Evolutionary conservation across 148 eudicot species (phyloP), one percentile per base, ranked within the genome.

Genomic region (Chenopodium berlandieri): DNA sequence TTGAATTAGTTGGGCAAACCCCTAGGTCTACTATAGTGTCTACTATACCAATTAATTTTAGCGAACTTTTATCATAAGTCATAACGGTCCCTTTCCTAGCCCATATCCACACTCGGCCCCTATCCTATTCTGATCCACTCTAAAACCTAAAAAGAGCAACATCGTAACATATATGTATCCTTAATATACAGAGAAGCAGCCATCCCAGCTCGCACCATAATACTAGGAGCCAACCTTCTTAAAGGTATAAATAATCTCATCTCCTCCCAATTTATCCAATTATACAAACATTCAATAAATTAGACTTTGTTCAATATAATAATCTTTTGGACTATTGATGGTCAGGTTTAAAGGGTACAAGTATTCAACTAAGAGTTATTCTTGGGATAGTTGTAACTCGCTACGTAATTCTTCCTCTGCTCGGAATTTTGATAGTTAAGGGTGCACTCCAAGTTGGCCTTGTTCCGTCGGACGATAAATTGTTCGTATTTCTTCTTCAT

Each of bases 151-250:
- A 9, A 11, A 10, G 52, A 13, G 52, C 11, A 48, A 48, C 52
- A 9, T 48, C 3, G 13, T 80, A n/a, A 64, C 67, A 63, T 22
- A 70, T 52, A 23, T 1, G 48, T 7, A n/a, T 78, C 20, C 40
- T 8, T 68, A 60, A 9, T 27, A 0, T 83, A 84, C 91, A 95
- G 98, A 82, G 91, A 93, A 68, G 98, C 92, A 82, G 93, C 98
- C 60, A 90, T 95, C 73, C 97, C 98, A 72, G 79, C 87, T 80
- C 62, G 90, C 67, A 91, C 94, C 19, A 71, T 95, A 83, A 87
- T 95, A 77, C 48, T 93, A 17, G 98, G 98, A 73, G 98, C 91
- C 75, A 93, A 95, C 83, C 96, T 95, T 40, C 88, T 93, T 10
- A 89, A 83, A 84, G 98, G 98, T 90, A 88, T 19, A 16, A 7